These are phyloP conservation scores for Pistacia vera DNA, from an alignment of 345 rosid species.

Conservation along the genomic window DNA sequence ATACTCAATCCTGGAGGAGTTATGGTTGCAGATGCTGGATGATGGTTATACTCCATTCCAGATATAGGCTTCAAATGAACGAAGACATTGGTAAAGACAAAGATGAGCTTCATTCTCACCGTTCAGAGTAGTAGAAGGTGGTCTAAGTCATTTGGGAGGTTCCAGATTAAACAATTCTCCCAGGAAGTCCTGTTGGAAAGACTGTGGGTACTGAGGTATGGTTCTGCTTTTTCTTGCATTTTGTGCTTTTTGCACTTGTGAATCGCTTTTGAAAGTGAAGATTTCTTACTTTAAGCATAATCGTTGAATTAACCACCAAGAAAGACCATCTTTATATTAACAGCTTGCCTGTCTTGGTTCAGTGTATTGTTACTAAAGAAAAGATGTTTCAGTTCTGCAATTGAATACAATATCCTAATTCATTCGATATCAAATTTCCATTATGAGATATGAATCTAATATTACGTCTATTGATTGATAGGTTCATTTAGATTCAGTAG, in stretches of 20 bases:
- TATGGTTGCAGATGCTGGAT: constrained; percentile 51
- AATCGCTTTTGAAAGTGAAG: background rate
- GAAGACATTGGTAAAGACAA: background rate
- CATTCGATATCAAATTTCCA: background rate
- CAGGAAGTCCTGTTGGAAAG: background rate
- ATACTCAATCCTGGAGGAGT: constrained; percentile 39
- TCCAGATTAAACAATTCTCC: background rate
- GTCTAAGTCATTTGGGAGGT: background rate
- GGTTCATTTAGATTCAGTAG: background rate
- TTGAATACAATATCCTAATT: no score
- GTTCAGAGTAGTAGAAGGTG: background rate
- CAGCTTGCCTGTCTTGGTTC: background rate
- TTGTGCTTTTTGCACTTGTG: background rate
- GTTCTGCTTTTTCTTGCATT: background rate
- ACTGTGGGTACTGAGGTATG: background rate
- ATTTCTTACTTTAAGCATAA: background rate
- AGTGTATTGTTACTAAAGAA: background rate
- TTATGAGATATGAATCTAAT: background rate
- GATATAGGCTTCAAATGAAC: constrained; percentile 18
- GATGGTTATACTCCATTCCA: constrained; percentile 33
- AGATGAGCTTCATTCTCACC: background rate
- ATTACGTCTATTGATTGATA: background rate
- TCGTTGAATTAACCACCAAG: background rate
- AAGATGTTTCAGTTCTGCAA: background rate
- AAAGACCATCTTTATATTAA: background rate